Conservation (phyloP, 1,284 basidiomycete species). For the Malassezia yamatoensis region DNA sequence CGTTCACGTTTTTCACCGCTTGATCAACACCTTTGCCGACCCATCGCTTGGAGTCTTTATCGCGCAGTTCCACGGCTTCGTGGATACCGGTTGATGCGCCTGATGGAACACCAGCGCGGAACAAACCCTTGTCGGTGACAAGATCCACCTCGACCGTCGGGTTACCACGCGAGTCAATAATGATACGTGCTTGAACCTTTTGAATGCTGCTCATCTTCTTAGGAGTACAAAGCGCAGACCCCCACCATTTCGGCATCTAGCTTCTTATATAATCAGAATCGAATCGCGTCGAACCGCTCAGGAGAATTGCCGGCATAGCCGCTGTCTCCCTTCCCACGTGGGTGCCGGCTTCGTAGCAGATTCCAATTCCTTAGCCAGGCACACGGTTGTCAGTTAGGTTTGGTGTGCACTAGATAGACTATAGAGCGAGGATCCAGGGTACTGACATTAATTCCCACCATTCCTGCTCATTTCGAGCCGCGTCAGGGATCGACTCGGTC, state of each 20-base stretch:
- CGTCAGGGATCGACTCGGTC: neutral
- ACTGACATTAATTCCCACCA: slow-evolving; percentile 13
- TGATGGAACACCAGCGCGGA: slow-evolving; percentile 89
- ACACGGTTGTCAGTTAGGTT: no score
- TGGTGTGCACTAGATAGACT: neutral
- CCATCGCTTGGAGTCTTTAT: slow-evolving; percentile 84
- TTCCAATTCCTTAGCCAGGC: no score
- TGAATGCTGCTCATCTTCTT: slow-evolving; percentile 31
- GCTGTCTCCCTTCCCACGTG: no score
- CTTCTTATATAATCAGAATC: neutral
- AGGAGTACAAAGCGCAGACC: neutral
- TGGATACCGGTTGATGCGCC: slow-evolving; percentile 97
- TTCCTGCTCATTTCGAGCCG: slow-evolving; percentile 3
- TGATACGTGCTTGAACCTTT: slow-evolving; percentile 37
- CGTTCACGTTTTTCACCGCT: slow-evolving; percentile 91
- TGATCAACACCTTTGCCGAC: slow-evolving; percentile 82
- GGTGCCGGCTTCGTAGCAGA: no score
- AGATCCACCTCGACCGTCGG: slow-evolving; percentile 48
- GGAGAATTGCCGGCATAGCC: slow-evolving; percentile 1
- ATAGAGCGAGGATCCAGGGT: slow-evolving; percentile 5
- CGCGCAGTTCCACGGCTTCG: slow-evolving; percentile 97
- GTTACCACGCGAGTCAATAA: slow-evolving; percentile 48
- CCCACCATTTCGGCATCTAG: neutral
- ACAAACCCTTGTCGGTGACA: slow-evolving; percentile 58
- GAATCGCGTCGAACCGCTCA: neutral